Evolutionary conservation across 2,329 filamentous ascomycete genomes (phyloP).

Genomic region (Cytospora piceae): DNA sequence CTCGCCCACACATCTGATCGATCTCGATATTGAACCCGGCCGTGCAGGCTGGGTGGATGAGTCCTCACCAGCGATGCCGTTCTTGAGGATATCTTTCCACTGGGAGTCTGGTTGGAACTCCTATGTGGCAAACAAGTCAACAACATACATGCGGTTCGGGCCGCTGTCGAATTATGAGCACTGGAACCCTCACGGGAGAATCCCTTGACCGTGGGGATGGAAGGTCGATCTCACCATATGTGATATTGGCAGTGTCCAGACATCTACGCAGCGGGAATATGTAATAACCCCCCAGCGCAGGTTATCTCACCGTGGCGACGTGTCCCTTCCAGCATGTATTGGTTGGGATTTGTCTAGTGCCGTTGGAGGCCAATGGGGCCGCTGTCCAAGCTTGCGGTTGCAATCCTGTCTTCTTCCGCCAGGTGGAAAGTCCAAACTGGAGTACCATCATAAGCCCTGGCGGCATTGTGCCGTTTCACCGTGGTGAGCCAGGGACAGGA

Average conservation of each 20-base stretch:
- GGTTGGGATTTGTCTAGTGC: too few relatives aligned
- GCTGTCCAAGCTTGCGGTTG: conserved; percentile 65
- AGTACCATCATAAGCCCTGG: conserved; percentile 69
- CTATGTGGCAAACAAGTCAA: conserved; percentile 54
- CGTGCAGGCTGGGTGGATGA: conserved; percentile 52
- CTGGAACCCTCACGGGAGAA: conserved; percentile 67
- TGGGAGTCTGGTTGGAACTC: conserved; percentile 63
- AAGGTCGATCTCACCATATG: conserved; percentile 57
- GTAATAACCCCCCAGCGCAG: conserved; percentile 66
- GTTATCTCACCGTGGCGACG: conserved; percentile 51
- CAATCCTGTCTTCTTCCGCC: conserved; percentile 66
- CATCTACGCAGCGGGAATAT: conserved; percentile 66
- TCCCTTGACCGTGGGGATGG: conserved; percentile 66
- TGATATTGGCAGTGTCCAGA: conserved; percentile 63
- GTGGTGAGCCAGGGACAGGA: conserved; percentile 71
- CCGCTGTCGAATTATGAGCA: conserved; percentile 70
- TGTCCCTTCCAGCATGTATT: too few relatives aligned
- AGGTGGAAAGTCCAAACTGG: conserved; percentile 74
- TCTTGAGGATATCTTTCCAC: conserved; percentile 57
- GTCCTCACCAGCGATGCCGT: conserved; percentile 47
- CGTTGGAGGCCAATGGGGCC: conserved; percentile 61
- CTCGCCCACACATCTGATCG: conserved; percentile 57
- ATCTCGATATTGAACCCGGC: conserved; percentile 49
- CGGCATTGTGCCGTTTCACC: conserved; percentile 69
- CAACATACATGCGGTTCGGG: conserved; percentile 57